Base-by-base conservation (phyloP, 768 basidiomycete genomes). In the Leccinum disarticulatum region DNA sequence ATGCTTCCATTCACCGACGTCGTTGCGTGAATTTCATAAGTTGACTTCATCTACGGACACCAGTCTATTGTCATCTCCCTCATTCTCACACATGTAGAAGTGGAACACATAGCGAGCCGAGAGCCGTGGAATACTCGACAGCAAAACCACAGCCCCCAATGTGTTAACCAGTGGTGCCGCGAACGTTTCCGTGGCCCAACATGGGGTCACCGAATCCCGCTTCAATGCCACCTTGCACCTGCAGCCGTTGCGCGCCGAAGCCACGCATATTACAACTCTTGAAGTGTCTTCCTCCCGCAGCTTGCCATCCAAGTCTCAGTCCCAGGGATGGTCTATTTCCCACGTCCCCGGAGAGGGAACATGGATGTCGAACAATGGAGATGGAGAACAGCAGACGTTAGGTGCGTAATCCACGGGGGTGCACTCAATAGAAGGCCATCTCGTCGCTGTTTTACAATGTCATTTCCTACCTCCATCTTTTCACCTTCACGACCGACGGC, bases 41-140 rank as follows among this genome's bases (percentile, higher is more conserved):
- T 99, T 68, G 95, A 98, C 73, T 99, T 70, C 83, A 90, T 53
- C 69, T 98, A 96, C 66, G 92, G 94, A 19, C 90, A 85, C 67
- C 96, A 99, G 73, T 98, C 76, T 98, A 95, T 71, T 99, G 97
- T 68, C 0, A 80, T 98, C 17, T 95, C 92, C 0, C 83, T 98
- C 1, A 81, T 98, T 17, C 85, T 96, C 56, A 98, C 95, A 1
- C 95, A 98, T 76, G 66, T 98, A 91, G 86, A 95, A 96, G 66
- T 91, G 93, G 88, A 91, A 93, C 52, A 79, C 79, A 6, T 93
- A 90, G 90, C 85, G 89, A 65, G 81, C 79, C 4, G 88, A 90
- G 69, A 88, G 88, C 63, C 78, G 73, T 41, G 78, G 77, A 79
- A 13, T 55, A 59, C 15, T n/a, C 52, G 3, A 30, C 15, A 36